Conservation (phyloP, 2,329 filamentous ascomycete genomes). For the Colletotrichum simmondsii region DNA sequence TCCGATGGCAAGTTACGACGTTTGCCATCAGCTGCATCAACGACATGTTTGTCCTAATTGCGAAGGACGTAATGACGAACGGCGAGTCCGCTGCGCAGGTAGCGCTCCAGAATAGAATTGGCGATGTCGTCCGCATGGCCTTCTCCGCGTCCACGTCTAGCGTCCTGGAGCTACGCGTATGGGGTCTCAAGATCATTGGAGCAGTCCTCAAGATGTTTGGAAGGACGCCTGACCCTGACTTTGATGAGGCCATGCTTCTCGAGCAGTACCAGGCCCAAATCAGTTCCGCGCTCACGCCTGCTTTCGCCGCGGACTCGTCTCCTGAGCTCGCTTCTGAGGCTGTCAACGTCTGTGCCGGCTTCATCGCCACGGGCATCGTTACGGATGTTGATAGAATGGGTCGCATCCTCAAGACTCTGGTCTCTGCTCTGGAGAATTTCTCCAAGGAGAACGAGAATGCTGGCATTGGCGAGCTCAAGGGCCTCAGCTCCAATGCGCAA, state of each 20-base stretch:
- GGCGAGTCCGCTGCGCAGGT: slow-evolving; percentile 82
- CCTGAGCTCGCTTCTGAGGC: slow-evolving; percentile 96
- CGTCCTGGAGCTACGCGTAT: slow-evolving; percentile 88
- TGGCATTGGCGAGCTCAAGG: slow-evolving; percentile 91
- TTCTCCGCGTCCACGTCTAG: slow-evolving; percentile 97
- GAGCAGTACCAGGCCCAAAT: slow-evolving; percentile 99
- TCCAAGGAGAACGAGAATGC: slow-evolving; percentile 83
- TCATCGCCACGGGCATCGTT: slow-evolving; percentile 96
- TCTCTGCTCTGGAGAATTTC: slow-evolving; percentile 92
- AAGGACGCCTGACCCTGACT: slow-evolving; percentile 94
- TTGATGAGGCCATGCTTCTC: slow-evolving; percentile 93
- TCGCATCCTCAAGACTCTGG: slow-evolving; percentile 92
- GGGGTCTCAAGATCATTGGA: slow-evolving; percentile 93
- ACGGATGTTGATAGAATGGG: slow-evolving; percentile 99
- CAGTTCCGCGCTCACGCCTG: slow-evolving; percentile 93
- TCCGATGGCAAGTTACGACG: slow-evolving; percentile 94
- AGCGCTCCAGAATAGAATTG: slow-evolving; percentile 84
- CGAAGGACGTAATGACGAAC: slow-evolving; percentile 81
- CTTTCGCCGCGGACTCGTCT: slow-evolving; percentile 94
- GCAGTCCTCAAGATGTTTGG: slow-evolving; percentile 96
- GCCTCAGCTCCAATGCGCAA: slow-evolving; percentile 93
- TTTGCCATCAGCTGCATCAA: slow-evolving; percentile 92
- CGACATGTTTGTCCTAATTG: slow-evolving; percentile 82
- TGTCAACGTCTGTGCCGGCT: slow-evolving; percentile 97
- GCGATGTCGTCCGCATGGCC: slow-evolving; percentile 94